phyloP scores from a whole-genome alignment of 2,329 filamentous ascomycete genomes.

The Zarea fungicola region DNA sequence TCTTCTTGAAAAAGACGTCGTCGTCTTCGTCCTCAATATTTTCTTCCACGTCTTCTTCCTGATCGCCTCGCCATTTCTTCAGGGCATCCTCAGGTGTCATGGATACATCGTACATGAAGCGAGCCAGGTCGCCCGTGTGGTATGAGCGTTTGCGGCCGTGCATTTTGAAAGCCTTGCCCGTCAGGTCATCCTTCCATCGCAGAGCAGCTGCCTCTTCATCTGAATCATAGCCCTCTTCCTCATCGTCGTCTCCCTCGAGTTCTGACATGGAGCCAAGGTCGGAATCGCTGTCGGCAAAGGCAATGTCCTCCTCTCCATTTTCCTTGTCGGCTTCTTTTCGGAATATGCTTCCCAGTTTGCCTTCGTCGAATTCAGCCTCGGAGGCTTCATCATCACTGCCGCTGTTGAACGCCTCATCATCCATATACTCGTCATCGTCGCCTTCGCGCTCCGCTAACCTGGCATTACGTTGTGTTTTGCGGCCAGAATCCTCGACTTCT shows the following conservation, averaged over 20 bases:
- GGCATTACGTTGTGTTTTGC: slow-evolving; percentile 54
- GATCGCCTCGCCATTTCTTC: slow-evolving; percentile 71
- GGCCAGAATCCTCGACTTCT: slow-evolving; percentile 50
- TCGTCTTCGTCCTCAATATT: slow-evolving; percentile 55
- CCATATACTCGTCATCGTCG: slow-evolving; percentile 50
- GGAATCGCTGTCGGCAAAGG: slow-evolving; percentile 94
- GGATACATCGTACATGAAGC: slow-evolving; percentile 81
- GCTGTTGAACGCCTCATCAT: slow-evolving; percentile 50
- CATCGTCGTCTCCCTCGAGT: slow-evolving; percentile 43
- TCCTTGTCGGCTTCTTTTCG: slow-evolving; percentile 46
- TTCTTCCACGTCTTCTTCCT: slow-evolving; percentile 49
- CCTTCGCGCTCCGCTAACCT: slow-evolving; percentile 57
- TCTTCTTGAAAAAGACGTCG: slow-evolving; percentile 61
- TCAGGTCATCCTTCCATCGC: slow-evolving; percentile 85
- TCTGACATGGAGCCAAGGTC: slow-evolving; percentile 83
- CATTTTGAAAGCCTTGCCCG: slow-evolving; percentile 65
- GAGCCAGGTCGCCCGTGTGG: slow-evolving; percentile 74
- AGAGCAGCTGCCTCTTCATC: slow-evolving; percentile 68
- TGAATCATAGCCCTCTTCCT: slow-evolving; percentile 45
- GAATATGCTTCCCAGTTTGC: slow-evolving; percentile 58
- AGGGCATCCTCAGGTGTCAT: slow-evolving; percentile 72
- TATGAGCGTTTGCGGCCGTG: slow-evolving; percentile 68
- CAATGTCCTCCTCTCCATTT: slow-evolving; percentile 63
- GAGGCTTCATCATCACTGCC: slow-evolving; percentile 48
- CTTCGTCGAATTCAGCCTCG: slow-evolving; percentile 53